A percentile compares a stretch with the other conserved stretches of the same genome.
These are phyloP conservation scores for Physaria fendleri DNA, from an alignment of 345 rosid genomes.

Conservation along the genomic window DNA sequence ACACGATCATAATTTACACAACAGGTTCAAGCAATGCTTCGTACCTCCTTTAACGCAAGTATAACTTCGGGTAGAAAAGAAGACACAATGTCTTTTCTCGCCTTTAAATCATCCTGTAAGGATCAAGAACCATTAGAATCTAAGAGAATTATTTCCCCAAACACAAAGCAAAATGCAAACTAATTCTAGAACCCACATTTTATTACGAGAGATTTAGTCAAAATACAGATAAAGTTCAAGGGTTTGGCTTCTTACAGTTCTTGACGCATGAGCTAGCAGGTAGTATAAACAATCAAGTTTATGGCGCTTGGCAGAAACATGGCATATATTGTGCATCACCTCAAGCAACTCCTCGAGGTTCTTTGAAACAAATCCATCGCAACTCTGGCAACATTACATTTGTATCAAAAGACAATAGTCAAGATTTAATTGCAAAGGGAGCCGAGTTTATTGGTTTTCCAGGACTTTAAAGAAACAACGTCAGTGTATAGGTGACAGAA, in stretches of 20 bases:
- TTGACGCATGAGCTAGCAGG: conserved; percentile 57
- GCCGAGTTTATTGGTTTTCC: neutral
- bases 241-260: conserved; percentile 32
- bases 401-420: conserved; percentile 15
- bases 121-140: neutral
- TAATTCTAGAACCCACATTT: neutral
- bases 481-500: neutral
- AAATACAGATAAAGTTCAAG: conserved; percentile 8
- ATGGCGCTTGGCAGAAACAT: conserved; percentile 87
- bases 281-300: conserved; percentile 87
- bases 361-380: conserved; percentile 50
- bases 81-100: conserved; percentile 43
- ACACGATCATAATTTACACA: conserved; percentile 5
- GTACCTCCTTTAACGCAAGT: conserved; percentile 92
- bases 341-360: conserved; percentile 57
- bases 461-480: conserved; percentile 6
- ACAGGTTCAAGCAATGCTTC: conserved; percentile 13
- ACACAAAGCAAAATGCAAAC: neutral
- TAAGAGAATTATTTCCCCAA: neutral
- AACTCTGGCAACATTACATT: conserved; percentile 38
- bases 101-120: conserved; percentile 59
- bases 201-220: neutral
- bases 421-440: neutral
- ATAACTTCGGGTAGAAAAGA: conserved; percentile 83
- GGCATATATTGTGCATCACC: conserved; percentile 76